Evolutionary conservation across 78 protist species (phyloP).

Genomic region (Dictyostelium intermedium): DNA sequence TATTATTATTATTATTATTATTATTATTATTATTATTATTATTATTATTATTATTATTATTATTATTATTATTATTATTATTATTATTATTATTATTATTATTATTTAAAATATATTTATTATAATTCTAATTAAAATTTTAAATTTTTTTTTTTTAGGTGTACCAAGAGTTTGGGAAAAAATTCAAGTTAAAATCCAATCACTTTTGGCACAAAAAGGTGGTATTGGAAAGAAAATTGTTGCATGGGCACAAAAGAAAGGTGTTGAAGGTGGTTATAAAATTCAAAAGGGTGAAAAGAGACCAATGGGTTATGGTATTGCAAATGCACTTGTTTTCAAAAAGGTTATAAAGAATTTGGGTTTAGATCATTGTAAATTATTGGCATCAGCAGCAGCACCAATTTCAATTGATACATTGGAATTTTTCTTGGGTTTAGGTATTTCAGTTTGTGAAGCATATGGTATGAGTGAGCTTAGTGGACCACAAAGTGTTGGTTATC

Average conservation of each 20-base stretch:
- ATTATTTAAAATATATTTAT: no score
- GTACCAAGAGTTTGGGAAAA: slow-evolving; percentile 96
- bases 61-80: no score
- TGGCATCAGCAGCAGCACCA: slow-evolving; percentile 91
- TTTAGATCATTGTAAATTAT: slow-evolving; percentile 71
- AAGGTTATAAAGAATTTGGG: slow-evolving; percentile 82
- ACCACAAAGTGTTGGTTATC: slow-evolving; percentile 70
- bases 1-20: no score
- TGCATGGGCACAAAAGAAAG: slow-evolving; percentile 81
- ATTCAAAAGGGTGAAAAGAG: slow-evolving; percentile 63
- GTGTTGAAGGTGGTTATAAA: slow-evolving; percentile 76
- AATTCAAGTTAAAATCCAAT: slow-evolving; percentile 75
- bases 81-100: no score
- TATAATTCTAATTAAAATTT: no score
- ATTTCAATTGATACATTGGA: slow-evolving; percentile 76
- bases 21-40: no score
- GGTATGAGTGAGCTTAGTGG: slow-evolving; percentile 91
- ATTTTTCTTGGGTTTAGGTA: slow-evolving; percentile 83
- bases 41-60: no score
- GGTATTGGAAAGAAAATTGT: slow-evolving; percentile 75
- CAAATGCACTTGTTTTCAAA: slow-evolving; percentile 73
- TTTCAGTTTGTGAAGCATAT: slow-evolving; percentile 85
- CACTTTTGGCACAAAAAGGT: not conserved
- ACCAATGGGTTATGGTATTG: slow-evolving; percentile 78
- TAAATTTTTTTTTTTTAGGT: slow-evolving; percentile 53